These are phyloP conservation scores for Cryoendolithus antarcticus DNA, from an alignment of 2,329 filamentous ascomycete species.

Conservation along the genomic window DNA sequence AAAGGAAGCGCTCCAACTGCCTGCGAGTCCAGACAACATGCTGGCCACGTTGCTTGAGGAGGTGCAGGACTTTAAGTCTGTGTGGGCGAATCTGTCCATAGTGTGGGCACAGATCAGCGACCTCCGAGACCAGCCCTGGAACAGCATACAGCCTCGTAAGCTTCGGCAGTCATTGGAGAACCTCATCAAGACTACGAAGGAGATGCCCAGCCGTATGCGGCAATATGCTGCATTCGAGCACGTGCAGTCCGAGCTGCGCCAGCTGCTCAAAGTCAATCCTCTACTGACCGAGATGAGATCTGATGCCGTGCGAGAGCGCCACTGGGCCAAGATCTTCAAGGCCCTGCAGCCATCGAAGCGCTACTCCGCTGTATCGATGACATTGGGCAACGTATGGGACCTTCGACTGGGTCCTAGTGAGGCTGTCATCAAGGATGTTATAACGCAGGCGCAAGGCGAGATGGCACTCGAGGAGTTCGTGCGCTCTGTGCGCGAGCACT, in stretches of 20 bases:
- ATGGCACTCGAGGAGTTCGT: slow-evolving; percentile 97
- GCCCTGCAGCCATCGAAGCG: slow-evolving; percentile 82
- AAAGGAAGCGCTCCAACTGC: slow-evolving; percentile 89
- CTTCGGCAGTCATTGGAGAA: slow-evolving; percentile 79
- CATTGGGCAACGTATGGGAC: slow-evolving; percentile 97
- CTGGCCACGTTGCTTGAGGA: slow-evolving; percentile 82
- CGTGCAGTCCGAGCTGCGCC: slow-evolving; percentile 79
- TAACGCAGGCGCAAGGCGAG: slow-evolving; percentile 90
- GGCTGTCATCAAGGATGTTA: slow-evolving; percentile 78
- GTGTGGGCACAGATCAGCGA: slow-evolving; percentile 97
- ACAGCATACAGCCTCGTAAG: slow-evolving; percentile 87
- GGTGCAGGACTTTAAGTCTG: slow-evolving; percentile 96
- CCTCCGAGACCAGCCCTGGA: slow-evolving; percentile 85
- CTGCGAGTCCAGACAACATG: slow-evolving; percentile 65
- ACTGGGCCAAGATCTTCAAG: slow-evolving; percentile 98
- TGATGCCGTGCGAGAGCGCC: slow-evolving; percentile 87
- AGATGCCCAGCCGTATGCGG: slow-evolving; percentile 97
- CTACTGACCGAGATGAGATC: slow-evolving; percentile 86
- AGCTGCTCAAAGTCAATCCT: slow-evolving; percentile 81
- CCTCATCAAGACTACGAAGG: slow-evolving; percentile 94
- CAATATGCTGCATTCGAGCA: slow-evolving; percentile 99
- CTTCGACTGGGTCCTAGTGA: slow-evolving; percentile 82
- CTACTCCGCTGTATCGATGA: slow-evolving; percentile 89
- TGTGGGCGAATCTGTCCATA: slow-evolving; percentile 89
- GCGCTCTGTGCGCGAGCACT: slow-evolving; percentile 89